Conservation (phyloP, 176 grass and related monocot species). For the Oryza coarctata region DNA sequence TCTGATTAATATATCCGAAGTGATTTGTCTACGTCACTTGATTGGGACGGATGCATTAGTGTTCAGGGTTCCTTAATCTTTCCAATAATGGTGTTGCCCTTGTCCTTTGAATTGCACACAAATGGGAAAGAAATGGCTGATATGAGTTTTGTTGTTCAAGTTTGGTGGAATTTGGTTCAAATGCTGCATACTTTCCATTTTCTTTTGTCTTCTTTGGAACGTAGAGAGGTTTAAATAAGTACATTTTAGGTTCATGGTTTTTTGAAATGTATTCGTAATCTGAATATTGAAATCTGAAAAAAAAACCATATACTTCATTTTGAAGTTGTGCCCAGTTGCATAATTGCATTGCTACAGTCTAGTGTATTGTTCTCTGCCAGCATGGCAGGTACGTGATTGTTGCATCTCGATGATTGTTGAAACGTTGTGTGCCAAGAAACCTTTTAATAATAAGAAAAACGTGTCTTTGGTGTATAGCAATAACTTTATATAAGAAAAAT, state of each 20-base stretch:
- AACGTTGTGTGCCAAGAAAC: neutral
- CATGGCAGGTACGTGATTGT: neutral
- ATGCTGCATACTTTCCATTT: neutral
- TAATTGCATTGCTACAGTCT: neutral
- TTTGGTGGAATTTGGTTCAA: neutral
- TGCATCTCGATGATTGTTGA: neutral
- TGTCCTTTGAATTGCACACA: neutral
- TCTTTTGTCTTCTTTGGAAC: neutral
- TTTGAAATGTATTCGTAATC: neutral
- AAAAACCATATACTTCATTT: neutral
- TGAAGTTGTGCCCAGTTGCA: neutral
- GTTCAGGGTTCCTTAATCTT: neutral
- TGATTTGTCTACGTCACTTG: neutral
- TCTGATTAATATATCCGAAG: neutral
- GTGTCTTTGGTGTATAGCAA: neutral
- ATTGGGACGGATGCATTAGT: neutral
- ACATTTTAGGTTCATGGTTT: neutral
- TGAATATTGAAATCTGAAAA: neutral
- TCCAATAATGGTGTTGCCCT: slow-evolving; percentile 1
- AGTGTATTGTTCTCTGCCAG: neutral
- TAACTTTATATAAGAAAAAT: neutral
- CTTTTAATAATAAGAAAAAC: neutral
- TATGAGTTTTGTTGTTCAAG: neutral
- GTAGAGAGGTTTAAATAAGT: too few species aligned
- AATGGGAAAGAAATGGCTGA: neutral